Evolutionary conservation across 23 red algal genomes (phyloP).

Genomic region (Pyropia yezoensis): DNA sequence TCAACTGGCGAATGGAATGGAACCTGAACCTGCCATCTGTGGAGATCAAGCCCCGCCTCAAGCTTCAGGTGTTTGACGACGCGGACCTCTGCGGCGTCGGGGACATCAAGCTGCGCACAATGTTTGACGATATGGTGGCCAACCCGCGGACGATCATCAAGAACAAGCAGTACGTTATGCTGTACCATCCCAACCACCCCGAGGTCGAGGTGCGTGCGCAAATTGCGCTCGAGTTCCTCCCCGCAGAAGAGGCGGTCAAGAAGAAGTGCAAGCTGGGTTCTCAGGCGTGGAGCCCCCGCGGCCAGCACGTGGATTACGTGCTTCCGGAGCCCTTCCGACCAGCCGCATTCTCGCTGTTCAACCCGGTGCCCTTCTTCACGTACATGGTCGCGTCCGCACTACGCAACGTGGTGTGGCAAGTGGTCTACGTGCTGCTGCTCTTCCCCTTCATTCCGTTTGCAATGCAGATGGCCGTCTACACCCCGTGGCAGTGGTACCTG

Average conservation of each 20-base stretch:
- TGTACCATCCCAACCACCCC: slow-evolving; percentile 65
- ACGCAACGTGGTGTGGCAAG: slow-evolving; percentile 39
- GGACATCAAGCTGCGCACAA: slow-evolving; percentile 61
- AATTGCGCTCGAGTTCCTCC: slow-evolving; percentile 54
- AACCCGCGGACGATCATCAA: slow-evolving; percentile 40
- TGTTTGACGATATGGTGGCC: slow-evolving; percentile 58
- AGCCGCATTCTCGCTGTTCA: slow-evolving; percentile 56
- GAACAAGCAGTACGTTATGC: slow-evolving; percentile 59
- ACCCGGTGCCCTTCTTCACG: slow-evolving; percentile 56
- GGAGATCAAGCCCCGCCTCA: slow-evolving; percentile 69
- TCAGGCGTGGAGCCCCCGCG: slow-evolving; percentile 23
- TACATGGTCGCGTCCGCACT: slow-evolving; percentile 51
- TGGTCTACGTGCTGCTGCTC: slow-evolving; percentile 46
- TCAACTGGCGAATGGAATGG: slow-evolving; percentile 74
- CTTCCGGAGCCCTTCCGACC: slow-evolving; percentile 66
- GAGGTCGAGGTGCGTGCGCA: slow-evolving; percentile 41
- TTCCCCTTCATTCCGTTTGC: slow-evolving; percentile 72
- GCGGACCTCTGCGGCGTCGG: slow-evolving; percentile 43
- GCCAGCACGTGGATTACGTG: slow-evolving; percentile 64
- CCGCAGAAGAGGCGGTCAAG: slow-evolving; percentile 28
- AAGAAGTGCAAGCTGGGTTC: slow-evolving; percentile 66
- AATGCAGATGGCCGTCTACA: slow-evolving; percentile 55
- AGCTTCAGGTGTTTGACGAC: slow-evolving; percentile 71
- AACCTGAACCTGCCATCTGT: slow-evolving; percentile 38
- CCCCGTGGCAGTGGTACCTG: slow-evolving; percentile 72